Evolutionary conservation across 225 moss, liverwort and hornwort genomes (phyloP).

Genomic region (Rhytidiadelphus loreus): DNA sequence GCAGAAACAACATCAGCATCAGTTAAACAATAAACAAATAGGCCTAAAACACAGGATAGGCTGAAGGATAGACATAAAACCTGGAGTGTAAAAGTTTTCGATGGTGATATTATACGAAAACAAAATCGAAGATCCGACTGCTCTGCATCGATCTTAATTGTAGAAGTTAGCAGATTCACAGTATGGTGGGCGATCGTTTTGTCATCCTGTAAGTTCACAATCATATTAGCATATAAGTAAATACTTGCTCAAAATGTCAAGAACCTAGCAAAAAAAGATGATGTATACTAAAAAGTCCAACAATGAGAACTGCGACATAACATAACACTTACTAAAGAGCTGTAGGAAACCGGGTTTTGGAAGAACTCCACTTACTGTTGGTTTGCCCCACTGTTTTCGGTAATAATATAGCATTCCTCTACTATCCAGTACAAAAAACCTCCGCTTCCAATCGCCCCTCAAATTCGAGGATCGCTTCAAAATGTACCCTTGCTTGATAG

Average conservation of each 20-base stretch:
- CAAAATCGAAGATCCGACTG: slow-evolving; percentile 95
- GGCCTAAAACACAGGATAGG: not conserved
- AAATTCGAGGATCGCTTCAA: slow-evolving; percentile 86
- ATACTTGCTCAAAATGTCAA: not conserved
- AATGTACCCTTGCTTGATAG: slow-evolving; percentile 93
- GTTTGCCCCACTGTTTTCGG: slow-evolving; percentile 95
- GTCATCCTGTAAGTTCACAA: slow-evolving; percentile 50
- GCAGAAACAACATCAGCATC: not conserved
- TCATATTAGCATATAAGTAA: not conserved
- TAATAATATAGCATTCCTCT: slow-evolving; percentile 91
- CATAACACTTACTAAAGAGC: not conserved
- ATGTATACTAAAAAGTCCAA: not conserved
- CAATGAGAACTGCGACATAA: not conserved
- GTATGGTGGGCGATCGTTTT: slow-evolving; percentile 94
- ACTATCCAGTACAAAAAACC: slow-evolving; percentile 93
- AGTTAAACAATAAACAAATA: not conserved
- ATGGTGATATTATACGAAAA: slow-evolving; percentile 94
- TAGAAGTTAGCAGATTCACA: slow-evolving; percentile 80
- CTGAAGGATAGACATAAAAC: slow-evolving; percentile 8
- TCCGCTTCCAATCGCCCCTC: slow-evolving; percentile 90
- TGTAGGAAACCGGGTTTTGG: not conserved
- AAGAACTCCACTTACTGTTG: slow-evolving; percentile 45
- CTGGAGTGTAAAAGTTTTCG: slow-evolving; percentile 77
- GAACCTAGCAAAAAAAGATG: not conserved
- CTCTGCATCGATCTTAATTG: slow-evolving; percentile 91